phyloP scores from a whole-genome alignment of 108 stramenopile genomes.

The Aurantiochytrium sp. region DNA sequence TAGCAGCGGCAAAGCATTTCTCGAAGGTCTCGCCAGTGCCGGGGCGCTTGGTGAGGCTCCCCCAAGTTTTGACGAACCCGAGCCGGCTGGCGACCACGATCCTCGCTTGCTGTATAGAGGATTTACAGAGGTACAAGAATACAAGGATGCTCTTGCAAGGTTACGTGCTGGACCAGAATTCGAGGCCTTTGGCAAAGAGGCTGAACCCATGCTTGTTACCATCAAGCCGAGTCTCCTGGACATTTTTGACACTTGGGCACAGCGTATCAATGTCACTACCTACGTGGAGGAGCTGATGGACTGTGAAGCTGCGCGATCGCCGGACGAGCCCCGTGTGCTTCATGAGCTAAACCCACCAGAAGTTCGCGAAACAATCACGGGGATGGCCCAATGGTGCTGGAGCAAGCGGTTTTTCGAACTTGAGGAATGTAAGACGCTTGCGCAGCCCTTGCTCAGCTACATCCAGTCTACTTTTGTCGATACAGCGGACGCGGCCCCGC shows the following conservation, averaged over 20 bases:
- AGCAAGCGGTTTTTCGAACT: neutral
- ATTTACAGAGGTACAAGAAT: neutral
- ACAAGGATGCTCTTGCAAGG: neutral
- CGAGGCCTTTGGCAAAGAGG: neutral
- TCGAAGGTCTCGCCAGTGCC: neutral
- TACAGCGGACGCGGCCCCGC: neutral
- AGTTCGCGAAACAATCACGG: neutral
- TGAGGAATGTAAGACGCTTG: neutral
- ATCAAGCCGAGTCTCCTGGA: neutral
- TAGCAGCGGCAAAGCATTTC: neutral
- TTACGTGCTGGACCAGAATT: neutral
- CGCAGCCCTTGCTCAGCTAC: neutral
- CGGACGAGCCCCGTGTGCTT: neutral
- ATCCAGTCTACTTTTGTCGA: neutral
- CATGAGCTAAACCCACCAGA: neutral
- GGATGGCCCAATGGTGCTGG: neutral
- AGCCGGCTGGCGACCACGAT: neutral
- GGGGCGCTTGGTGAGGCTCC: neutral
- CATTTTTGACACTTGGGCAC: neutral
- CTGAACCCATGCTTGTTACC: neutral
- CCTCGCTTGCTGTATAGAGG: neutral
- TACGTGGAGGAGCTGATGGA: neutral
- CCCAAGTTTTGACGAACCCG: neutral
- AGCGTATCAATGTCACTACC: neutral
- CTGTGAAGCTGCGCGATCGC: neutral